Base-by-base conservation (phyloP, 306 rosid species). In the Medicago truncatula region DNA sequence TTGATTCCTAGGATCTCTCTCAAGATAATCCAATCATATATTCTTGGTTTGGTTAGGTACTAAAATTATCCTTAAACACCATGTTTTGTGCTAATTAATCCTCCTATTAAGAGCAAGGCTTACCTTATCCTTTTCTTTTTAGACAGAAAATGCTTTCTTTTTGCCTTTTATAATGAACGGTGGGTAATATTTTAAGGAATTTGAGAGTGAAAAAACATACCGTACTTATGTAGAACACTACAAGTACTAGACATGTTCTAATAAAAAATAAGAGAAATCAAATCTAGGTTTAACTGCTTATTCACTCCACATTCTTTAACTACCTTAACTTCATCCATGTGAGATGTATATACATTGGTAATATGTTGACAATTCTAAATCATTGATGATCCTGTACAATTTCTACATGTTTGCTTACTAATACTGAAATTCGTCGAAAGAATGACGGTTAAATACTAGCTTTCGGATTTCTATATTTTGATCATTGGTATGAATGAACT, bases 1-100 rank as follows among this genome's bases (percentile, higher is more conserved):
- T 57, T 73, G 69, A 74, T 74, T 65, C 74, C 71, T 62, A 61
- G 40, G 14, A 73, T 74, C 64, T 82, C 75, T 67, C 75, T 44
- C 23, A 71, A 38, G 38, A 63, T 17, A 81, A 50, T 62, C 70
- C 15, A 81, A 50, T 62, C 70, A 62, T 71, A 62, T 71, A 28
- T 60, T 60, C 67, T 68, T 81, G 46, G 18, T 41, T 62, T 57
- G 52, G 23, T 34, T 12, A 15, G 50, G 20, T 18, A 36, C 70
- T 54, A 71, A 64, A 81, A 66, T 72, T 77, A 41, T 66, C 71
- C 71, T 66, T 41, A 64, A 57, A 9, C 65, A 31, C 43, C 72
- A 54, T 25, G 20, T 40, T 76, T 77, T 74, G 15, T 58, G 39
- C 20, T 80, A 38, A 20, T 41, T 80, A 38, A 20, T 41, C 53